A percentile compares a stretch with the other conserved stretches of the same genome.
Evolutionary conservation across 2,329 filamentous ascomycete species (phyloP).

Genomic region (Beauveria varroae): DNA sequence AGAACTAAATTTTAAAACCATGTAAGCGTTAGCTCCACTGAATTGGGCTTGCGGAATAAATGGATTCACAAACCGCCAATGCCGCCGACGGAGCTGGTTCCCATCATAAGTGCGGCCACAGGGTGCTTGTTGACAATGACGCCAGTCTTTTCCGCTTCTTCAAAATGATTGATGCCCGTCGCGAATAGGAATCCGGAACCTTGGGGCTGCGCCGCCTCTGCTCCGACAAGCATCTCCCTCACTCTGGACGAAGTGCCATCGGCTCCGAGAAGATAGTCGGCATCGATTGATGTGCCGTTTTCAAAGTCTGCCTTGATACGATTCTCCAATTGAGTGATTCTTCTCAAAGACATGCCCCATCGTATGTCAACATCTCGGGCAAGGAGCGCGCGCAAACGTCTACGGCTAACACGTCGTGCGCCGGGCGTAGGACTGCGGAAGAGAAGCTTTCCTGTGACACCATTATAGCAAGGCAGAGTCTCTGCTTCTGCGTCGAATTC

Average conservation of each 20-base stretch:
- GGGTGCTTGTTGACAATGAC: slow-evolving; percentile 23
- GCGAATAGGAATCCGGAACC: slow-evolving; percentile 24
- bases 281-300: slow-evolving; percentile 17
- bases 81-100: slow-evolving; percentile 20
- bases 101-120: slow-evolving; percentile 24
- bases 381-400: slow-evolving; percentile 25
- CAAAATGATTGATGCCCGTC: slow-evolving; percentile 20
- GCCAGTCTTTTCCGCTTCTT: slow-evolving; percentile 20
- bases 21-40: not conserved
- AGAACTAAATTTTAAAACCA: slow-evolving; percentile 14
- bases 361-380: slow-evolving; percentile 24
- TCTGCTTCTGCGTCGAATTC: slow-evolving; percentile 24
- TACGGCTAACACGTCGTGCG: slow-evolving; percentile 26
- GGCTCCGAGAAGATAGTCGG: slow-evolving; percentile 24
- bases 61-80: slow-evolving; percentile 22
- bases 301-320: slow-evolving; percentile 20
- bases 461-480: slow-evolving; percentile 25
- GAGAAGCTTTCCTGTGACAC: slow-evolving; percentile 28
- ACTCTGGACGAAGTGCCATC: slow-evolving; percentile 25
- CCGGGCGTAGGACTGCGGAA: slow-evolving; percentile 26
- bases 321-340: not conserved
- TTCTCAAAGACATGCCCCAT: slow-evolving; percentile 21
- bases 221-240: slow-evolving; percentile 22
- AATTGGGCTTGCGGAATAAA: no score
- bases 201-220: slow-evolving; percentile 16